Conservation (phyloP, 495 filamentous ascomycete species). For the Lasiosphaeria ovina region DNA sequence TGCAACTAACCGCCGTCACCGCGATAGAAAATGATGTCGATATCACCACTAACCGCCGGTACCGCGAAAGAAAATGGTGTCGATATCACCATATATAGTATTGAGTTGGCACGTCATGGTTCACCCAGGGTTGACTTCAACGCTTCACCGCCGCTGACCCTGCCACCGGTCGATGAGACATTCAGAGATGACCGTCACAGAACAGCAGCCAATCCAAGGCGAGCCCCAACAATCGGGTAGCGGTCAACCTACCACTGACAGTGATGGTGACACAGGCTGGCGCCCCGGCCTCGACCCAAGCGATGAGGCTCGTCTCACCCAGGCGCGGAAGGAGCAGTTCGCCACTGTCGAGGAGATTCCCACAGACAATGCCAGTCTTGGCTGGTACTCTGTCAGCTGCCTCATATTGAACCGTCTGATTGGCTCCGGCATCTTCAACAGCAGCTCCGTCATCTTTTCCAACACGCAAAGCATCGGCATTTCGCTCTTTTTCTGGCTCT, state of each 20-base stretch:
- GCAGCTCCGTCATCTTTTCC: conserved; percentile 17
- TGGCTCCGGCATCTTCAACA: conserved; percentile 26
- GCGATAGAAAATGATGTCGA: too few species aligned
- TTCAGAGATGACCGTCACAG: neutral
- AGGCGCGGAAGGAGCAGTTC: conserved; percentile 12
- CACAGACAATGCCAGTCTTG: conserved; percentile 14
- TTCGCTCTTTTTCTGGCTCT: conserved; percentile 19
- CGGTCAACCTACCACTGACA: neutral
- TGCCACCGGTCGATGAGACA: neutral
- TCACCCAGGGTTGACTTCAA: neutral
- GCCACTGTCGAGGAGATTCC: conserved; percentile 24
- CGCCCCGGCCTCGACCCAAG: conserved; percentile 13
- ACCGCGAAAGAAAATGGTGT: too few species aligned
- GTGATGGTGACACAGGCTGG: conserved; percentile 7
- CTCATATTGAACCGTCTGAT: conserved; percentile 22
- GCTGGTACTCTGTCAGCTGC: conserved; percentile 19
- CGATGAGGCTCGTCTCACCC: conserved; percentile 15
- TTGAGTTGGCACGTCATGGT: too few species aligned
- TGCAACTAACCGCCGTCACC: too few species aligned
- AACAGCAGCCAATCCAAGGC: neutral
- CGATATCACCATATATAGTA: too few species aligned
- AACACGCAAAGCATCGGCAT: conserved; percentile 24
- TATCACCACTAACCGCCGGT: too few species aligned
- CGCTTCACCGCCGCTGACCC: neutral
- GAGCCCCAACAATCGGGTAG: neutral